Evolutionary conservation across 2,329 filamentous ascomycete genomes (phyloP), one percentile per base, ranked within the genome.

Genomic region (Neoarthrinium moseri): DNA sequence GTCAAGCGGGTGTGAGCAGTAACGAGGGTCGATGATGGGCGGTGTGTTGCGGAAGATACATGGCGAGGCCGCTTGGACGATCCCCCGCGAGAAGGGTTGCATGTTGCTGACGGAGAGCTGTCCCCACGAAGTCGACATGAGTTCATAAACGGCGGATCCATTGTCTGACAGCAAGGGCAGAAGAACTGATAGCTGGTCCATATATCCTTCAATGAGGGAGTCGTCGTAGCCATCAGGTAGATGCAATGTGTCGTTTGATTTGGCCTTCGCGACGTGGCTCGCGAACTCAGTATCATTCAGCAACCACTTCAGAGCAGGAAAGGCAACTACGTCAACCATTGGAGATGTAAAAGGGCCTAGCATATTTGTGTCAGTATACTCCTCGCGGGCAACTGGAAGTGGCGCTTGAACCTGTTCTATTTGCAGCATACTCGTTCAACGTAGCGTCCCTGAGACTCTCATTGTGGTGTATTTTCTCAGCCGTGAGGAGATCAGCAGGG

Each of bases 21-120:
- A 72, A 2, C 67, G 62, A 1, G 70, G 69, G 50, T 75, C 66
- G 26, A 76, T 65, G 4, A 61, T 36, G 4, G 71, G 69, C 2
- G 62, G 56, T 3, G 63, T 57, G 30, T 67, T 53, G 20, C 51
- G 37, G 44, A 58, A 66, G 2, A 71, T 61, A 22, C 67, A 60
- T 1, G 65, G 52, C 0, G 68, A 69, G 6, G 49, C 60, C 18
- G 74, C 66, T 20, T 61, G 54, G 8, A 74, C 62, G 1, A 57
- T 68, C n/a, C 72, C 73, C 3, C 73, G 64, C 4, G 70, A 71
- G n/a, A 76, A 62, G 1, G 67, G 62, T 12, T 71, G 71, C 56
- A 70, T 68, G 18, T 39, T 51, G 42, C 55, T 59, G 13, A 64
- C 51, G n/a, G 56, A 59, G 5, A 65, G 48, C n/a, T 62, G 53